These are phyloP conservation scores for Blumeriella jaapii DNA, from an alignment of 2,329 filamentous ascomycete genomes.

Conservation along the genomic window DNA sequence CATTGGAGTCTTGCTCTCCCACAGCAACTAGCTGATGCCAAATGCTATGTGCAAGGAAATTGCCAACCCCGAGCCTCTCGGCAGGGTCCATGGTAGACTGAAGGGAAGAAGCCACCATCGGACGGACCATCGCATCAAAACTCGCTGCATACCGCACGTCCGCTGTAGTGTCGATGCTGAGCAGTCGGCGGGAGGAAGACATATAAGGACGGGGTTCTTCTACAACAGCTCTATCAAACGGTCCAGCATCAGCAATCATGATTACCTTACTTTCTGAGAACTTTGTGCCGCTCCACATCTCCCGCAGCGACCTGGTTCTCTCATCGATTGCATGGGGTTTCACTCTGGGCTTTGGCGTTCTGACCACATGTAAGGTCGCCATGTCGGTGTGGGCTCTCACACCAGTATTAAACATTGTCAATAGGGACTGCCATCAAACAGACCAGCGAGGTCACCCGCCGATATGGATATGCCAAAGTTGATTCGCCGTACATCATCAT, in stretches of 20 bases:
- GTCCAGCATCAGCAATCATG: constrained; percentile 3
- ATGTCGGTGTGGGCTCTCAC: neutral
- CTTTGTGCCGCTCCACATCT: constrained; percentile 8
- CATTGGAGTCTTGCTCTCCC: no score
- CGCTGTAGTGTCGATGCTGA: no score
- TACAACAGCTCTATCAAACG: neutral
- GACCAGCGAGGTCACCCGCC: constrained; percentile 25
- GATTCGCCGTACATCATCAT: constrained; percentile 31
- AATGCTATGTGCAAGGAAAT: no score
- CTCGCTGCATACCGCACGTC: no score
- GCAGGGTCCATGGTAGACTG: no score
- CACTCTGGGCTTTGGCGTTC: constrained; percentile 28
- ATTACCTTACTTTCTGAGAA: constrained; percentile 9
- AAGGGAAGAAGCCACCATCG: no score
- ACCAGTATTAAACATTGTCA: constrained; percentile 19
- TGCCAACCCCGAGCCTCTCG: no score
- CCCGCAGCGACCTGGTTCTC: constrained; percentile 26
- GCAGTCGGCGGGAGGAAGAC: no score
- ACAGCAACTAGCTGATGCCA: no score
- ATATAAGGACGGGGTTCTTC: no score
- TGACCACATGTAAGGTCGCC: constrained; percentile 8
- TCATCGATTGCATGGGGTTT: constrained; percentile 31
- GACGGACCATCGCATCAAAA: no score
- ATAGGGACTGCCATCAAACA: constrained; percentile 29
- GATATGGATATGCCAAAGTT: constrained; percentile 22